These are phyloP conservation scores for Monilinia fructicola DNA, from an alignment of 2,329 filamentous ascomycete species.

Conservation along the genomic window DNA sequence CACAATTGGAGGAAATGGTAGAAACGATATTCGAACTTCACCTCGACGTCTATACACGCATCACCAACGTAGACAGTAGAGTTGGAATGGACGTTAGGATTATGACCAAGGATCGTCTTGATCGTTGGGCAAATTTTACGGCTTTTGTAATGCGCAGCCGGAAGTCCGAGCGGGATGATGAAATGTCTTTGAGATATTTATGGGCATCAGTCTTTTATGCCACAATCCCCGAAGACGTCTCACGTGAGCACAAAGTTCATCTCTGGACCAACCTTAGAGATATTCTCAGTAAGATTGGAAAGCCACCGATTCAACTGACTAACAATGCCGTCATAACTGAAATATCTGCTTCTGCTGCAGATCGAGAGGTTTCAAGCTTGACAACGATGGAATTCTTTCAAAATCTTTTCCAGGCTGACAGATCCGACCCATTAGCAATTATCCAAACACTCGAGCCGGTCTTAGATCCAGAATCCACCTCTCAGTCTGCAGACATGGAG, in stretches of 20 bases:
- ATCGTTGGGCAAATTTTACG: slow-evolving; percentile 59
- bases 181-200: slow-evolving; percentile 59
- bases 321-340: slow-evolving; percentile 91
- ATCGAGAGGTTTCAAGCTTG: slow-evolving; percentile 86
- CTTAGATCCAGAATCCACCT: slow-evolving; percentile 68
- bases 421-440: slow-evolving; percentile 75
- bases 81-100: slow-evolving; percentile 51
- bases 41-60: slow-evolving; percentile 63
- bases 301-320: slow-evolving; percentile 60
- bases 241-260: slow-evolving; percentile 58
- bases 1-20: slow-evolving; percentile 50
- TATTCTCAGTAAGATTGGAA: slow-evolving; percentile 50
- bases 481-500: slow-evolving; percentile 36
- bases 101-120: slow-evolving; percentile 57
- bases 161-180: slow-evolving; percentile 34
- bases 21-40: slow-evolving; percentile 66
- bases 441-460: slow-evolving; percentile 94
- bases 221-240: slow-evolving; percentile 54
- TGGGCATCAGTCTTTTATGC: slow-evolving; percentile 66
- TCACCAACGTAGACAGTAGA: slow-evolving; percentile 59
- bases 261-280: slow-evolving; percentile 63
- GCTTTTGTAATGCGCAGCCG: slow-evolving; percentile 49
- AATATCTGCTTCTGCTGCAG: slow-evolving; percentile 77
- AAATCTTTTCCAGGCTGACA: slow-evolving; percentile 80
- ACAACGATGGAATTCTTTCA: slow-evolving; percentile 97